Percentiles rank a stretch among this genome's conserved stretches.
Evolutionary conservation across 2,329 filamentous ascomycete species (phyloP).

Genomic region (Arachnomyces sp.): DNA sequence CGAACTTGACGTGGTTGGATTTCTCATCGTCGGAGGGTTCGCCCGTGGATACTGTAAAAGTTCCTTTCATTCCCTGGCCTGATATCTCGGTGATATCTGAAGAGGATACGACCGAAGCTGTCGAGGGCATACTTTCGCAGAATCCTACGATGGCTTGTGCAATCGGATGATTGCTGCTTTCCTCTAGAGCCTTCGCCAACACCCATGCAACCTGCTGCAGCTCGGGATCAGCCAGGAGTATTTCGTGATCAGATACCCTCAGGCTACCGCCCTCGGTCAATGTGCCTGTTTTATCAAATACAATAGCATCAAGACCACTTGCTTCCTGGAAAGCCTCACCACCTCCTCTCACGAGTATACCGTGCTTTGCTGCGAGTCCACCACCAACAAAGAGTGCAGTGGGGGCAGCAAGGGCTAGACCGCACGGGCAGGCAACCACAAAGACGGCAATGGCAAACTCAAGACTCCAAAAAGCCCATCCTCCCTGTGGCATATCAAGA

Average conservation of each 20-base stretch:
- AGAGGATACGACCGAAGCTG: constrained; percentile 17
- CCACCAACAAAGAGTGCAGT: constrained; percentile 80
- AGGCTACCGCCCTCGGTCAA: constrained; percentile 59
- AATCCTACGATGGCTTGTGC: constrained; percentile 47
- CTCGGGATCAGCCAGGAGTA: constrained; percentile 27
- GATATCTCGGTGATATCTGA: constrained; percentile 45
- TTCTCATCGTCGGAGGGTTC: constrained; percentile 12
- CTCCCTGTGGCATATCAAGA: constrained; percentile 39
- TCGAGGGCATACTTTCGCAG: constrained; percentile 28
- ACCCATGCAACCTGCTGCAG: constrained; percentile 36
- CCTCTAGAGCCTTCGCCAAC: constrained; percentile 45
- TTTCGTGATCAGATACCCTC: constrained; percentile 44
- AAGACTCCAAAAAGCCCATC: constrained; percentile 47
- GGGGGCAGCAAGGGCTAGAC: constrained; percentile 73
- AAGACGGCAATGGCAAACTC: constrained; percentile 74
- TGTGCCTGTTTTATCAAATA: constrained; percentile 86
- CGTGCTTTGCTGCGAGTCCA: constrained; percentile 68
- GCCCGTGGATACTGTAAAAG: constrained; percentile 31
- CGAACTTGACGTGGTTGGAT: constrained; percentile 23
- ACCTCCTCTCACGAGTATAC: constrained; percentile 74
- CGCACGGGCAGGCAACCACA: constrained; percentile 78
- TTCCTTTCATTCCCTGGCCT: constrained; percentile 50
- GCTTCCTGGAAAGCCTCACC: constrained; percentile 82
- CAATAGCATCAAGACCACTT: constrained; percentile 65
- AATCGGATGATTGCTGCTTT: constrained; percentile 52